phyloP scores from a whole-genome alignment of 441 rosid genomes.

The Flueggea neowawraea region DNA sequence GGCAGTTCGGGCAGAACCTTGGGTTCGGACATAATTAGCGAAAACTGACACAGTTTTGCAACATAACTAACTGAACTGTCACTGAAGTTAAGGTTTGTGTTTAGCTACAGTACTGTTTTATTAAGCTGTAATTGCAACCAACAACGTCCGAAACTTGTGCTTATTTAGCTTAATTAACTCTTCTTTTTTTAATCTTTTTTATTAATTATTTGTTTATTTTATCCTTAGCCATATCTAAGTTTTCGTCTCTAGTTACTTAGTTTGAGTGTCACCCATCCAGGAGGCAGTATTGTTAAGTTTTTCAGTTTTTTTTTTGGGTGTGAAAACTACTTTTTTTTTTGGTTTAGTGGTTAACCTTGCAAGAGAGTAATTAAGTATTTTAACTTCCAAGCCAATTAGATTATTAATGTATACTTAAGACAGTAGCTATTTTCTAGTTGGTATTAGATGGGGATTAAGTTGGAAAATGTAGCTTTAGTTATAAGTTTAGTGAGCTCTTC shows the following conservation, averaged over 20 bases:
- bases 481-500: too few relatives aligned
- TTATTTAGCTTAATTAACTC: neutral
- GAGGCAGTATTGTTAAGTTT: neutral
- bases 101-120: constrained; percentile 4
- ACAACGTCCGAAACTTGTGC: neutral
- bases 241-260: neutral
- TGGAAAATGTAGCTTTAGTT: too few relatives aligned
- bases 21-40: constrained; percentile 15
- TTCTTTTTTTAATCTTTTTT: neutral
- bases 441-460: too few relatives aligned
- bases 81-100: neutral
- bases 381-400: too few relatives aligned
- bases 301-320: neutral
- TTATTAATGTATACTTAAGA: too few relatives aligned
- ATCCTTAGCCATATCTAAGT: neutral
- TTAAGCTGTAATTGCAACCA: constrained; percentile 13
- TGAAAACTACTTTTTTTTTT: too few relatives aligned
- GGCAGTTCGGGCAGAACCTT: constrained; percentile 9
- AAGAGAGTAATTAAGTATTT: too few relatives aligned
- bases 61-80: constrained; percentile 12
- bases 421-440: too few relatives aligned
- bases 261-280: neutral
- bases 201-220: neutral
- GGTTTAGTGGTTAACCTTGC: too few relatives aligned
- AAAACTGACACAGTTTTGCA: neutral